phyloP scores from a whole-genome alignment of 352 stramenopile species.

The Pythium brachiatum region DNA sequence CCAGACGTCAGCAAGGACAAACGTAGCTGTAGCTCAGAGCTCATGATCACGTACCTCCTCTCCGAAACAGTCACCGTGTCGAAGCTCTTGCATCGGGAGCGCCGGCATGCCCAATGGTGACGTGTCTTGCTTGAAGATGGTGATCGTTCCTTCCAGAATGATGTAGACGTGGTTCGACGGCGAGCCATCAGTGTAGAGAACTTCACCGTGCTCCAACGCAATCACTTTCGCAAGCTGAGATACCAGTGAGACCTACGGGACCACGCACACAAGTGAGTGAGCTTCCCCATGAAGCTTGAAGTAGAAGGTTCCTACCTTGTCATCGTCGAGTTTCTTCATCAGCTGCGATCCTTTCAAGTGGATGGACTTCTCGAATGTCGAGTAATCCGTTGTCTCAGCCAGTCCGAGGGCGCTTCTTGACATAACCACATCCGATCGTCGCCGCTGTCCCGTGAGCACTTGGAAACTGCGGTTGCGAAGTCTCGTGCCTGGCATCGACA shows the following conservation, averaged over 20 bases:
- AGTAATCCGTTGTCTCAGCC: slow-evolving; percentile 56
- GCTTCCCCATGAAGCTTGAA: background rate
- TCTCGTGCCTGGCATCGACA: slow-evolving; percentile 34
- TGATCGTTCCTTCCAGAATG: slow-evolving; percentile 68
- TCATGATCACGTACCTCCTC: slow-evolving; percentile 50
- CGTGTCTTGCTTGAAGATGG: slow-evolving; percentile 32
- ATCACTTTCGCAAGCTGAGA: slow-evolving; percentile 70
- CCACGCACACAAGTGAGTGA: background rate
- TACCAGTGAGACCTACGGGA: slow-evolving; percentile 52
- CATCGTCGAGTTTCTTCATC: slow-evolving; percentile 81
- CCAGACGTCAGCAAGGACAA: too few relatives aligned
- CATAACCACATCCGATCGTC: slow-evolving; percentile 35
- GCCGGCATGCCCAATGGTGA: background rate
- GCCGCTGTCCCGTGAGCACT: slow-evolving; percentile 13
- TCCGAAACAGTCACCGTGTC: slow-evolving; percentile 76
- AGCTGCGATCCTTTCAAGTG: slow-evolving; percentile 81
- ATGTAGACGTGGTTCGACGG: slow-evolving; percentile 57
- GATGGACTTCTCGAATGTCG: slow-evolving; percentile 84
- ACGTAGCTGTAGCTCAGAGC: background rate
- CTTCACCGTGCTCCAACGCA: slow-evolving; percentile 49
- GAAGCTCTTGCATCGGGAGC: slow-evolving; percentile 41
- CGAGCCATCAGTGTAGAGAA: slow-evolving; percentile 47
- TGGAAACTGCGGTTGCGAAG: slow-evolving; percentile 47
- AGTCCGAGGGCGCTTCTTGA: slow-evolving; percentile 13
- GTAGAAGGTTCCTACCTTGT: slow-evolving; percentile 38